These are phyloP conservation scores for Emmonsiellopsis sp. DNA, from an alignment of 2,329 filamentous ascomycete genomes.

Conservation along the genomic window DNA sequence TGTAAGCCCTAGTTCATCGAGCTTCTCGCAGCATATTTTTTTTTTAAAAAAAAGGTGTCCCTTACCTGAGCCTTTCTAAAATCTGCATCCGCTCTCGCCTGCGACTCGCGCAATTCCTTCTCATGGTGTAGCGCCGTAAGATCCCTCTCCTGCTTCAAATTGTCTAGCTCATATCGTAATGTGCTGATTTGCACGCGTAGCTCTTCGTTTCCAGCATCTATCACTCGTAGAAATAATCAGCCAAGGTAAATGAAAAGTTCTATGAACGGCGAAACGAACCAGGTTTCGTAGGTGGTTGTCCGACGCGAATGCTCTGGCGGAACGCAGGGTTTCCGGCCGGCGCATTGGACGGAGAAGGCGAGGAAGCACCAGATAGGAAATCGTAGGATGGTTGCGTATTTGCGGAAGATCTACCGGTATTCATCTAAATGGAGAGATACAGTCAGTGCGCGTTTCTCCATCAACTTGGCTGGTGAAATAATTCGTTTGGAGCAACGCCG, in stretches of 20 bases:
- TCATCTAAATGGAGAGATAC: conserved; percentile 20
- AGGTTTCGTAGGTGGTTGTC: conserved; percentile 25
- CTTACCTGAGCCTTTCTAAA: conserved; percentile 56
- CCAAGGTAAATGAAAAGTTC: not conserved
- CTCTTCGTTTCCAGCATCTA: conserved; percentile 55
- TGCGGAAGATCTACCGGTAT: conserved; percentile 25
- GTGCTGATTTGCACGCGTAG: conserved; percentile 84
- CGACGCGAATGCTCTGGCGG: conserved; percentile 27
- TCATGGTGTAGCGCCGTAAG: conserved; percentile 69
- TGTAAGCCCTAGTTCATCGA: not conserved
- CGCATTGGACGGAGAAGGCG: conserved; percentile 22
- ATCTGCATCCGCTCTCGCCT: conserved; percentile 75
- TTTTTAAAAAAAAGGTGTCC: not conserved
- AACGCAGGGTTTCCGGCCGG: conserved; percentile 26
- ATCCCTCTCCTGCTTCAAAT: conserved; percentile 78
- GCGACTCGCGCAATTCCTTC: conserved; percentile 72
- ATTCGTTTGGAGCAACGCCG: not conserved
- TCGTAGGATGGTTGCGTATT: conserved; percentile 51
- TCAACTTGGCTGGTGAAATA: too few relatives aligned
- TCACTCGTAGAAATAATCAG: not conserved
- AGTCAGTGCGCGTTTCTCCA: not conserved
- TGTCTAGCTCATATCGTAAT: conserved; percentile 78
- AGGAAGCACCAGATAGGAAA: conserved; percentile 48
- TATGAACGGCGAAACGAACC: conserved; percentile 21
- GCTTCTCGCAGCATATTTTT: not conserved